Evolutionary conservation across 805 yeast species (phyloP), one percentile per base, ranked within the genome.

Genomic region (Metschnikowia vanudenii): DNA sequence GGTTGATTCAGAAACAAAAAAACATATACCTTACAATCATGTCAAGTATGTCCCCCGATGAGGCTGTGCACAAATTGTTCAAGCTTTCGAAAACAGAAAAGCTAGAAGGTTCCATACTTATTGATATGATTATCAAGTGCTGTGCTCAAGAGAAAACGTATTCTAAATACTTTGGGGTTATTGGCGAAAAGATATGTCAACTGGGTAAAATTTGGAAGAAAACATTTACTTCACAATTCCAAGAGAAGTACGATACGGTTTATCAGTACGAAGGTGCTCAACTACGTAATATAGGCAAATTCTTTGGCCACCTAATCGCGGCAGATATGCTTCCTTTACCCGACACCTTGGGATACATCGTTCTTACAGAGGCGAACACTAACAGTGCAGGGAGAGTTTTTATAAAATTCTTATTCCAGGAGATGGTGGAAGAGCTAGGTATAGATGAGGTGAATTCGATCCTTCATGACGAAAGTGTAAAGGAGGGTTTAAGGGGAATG

Each of bases 1-100:
- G 80, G 20, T 64, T 82, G 26, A 70, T 81, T 1, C 80, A 82
- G 41, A 81, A 81, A 54, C 88, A 88, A 55, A 88, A 88, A 56
- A 78, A 78, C 1, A 85, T 92, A 2, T 92, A 92, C 57, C 68
- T 91, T 24, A 84, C 92, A 0, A 70, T 94, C 9, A 89, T 88
- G 84, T 88, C 97, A 18, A 82, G 96, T 49, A 79, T 92, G 84
- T 84, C 95, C 0, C 82, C 91, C 4, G 96, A 88, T 54, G 99
- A 94, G 69, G 92, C 96, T 0, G 90, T 88, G 1, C 98, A 91
- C 63, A 91, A 91, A 62, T 66, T 94, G 5, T 55, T 87, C 34
- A 79, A 77, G 57, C 57, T 87, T 19, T 19, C 43, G n/a, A 41
- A 36, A 31, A 16, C 38, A 9, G 49, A 48, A 10, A 60, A 55